Evolutionary conservation across 495 filamentous ascomycete species (phyloP).

Genomic region (Penicillium robsamsonii): DNA sequence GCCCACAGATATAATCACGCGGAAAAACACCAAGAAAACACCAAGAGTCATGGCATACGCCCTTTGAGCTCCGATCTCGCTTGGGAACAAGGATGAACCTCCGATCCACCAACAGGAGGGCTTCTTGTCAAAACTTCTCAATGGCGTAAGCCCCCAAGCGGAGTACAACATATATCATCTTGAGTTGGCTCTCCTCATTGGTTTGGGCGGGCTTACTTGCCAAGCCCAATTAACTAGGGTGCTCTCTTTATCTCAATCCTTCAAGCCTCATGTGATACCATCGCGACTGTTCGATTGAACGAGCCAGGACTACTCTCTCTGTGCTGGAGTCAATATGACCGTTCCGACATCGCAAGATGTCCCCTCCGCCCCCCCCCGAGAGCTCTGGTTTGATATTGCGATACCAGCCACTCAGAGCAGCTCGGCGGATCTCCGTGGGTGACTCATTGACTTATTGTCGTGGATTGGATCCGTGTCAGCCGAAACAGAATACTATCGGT

Average conservation of each 20-base stretch:
- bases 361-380: no score
- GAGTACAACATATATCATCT: neutral
- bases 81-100: neutral
- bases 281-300: neutral
- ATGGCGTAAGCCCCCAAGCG: neutral
- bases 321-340: neutral
- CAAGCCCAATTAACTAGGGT: neutral
- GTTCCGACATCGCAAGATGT: no score
- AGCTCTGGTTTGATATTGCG: neutral
- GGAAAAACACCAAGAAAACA: neutral
- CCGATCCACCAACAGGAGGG: slow-evolving; percentile 13
- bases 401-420: neutral
- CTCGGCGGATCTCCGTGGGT: slow-evolving; percentile 1
- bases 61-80: slow-evolving; percentile 30
- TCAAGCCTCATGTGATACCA: neutral
- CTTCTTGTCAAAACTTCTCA: neutral
- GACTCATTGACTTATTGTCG: neutral
- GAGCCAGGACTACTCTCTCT: neutral
- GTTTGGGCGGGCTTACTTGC: neutral
- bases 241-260: neutral
- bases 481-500: neutral
- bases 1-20: slow-evolving; percentile 8
- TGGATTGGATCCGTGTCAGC: neutral
- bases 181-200: neutral
- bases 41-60: slow-evolving; percentile 6